Percentiles rank a stretch among this genome's conserved stretches.
These are phyloP conservation scores for Ceratobasidium sp. DNA, from an alignment of 1,284 basidiomycete genomes.

Conservation along the genomic window DNA sequence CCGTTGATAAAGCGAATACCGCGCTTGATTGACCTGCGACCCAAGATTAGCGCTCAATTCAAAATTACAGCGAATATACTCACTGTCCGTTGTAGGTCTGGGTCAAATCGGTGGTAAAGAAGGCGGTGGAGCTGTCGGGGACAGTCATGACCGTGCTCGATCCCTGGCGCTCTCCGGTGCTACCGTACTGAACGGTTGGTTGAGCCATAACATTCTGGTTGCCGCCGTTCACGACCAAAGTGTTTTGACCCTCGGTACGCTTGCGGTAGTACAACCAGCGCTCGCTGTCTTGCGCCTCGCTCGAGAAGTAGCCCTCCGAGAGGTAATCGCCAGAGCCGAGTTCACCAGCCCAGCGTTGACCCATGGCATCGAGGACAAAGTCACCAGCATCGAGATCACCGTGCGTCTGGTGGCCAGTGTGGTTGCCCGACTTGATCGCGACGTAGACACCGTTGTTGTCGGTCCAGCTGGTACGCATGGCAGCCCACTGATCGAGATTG, in stretches of 20 bases:
- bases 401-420: conserved; percentile 61
- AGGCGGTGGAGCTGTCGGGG: conserved; percentile 78
- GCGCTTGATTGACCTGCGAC: conserved; percentile 73
- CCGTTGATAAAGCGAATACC: conserved; percentile 88
- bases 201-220: conserved; percentile 83
- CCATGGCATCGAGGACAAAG: conserved; percentile 95
- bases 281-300: conserved; percentile 67
- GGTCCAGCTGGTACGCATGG: conserved; percentile 64
- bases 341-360: conserved; percentile 95
- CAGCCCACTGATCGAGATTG: conserved; percentile 57
- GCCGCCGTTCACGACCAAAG: conserved; percentile 74
- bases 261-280: conserved; percentile 96
- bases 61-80: conserved; percentile 48
- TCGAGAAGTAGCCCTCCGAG: conserved; percentile 68
- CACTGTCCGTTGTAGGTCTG: conserved; percentile 80
- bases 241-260: conserved; percentile 97
- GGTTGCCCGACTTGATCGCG: conserved; percentile 61
- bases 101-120: conserved; percentile 81
- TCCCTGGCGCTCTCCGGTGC: conserved; percentile 74
- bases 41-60: conserved; percentile 41
- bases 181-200: conserved; percentile 65
- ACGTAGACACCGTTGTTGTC: conserved; percentile 61
- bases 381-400: conserved; percentile 93
- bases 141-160: conserved; percentile 66
- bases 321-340: conserved; percentile 87